Conservation (phyloP, 495 filamentous ascomycete species). For the Jackrogersella multiformis region DNA sequence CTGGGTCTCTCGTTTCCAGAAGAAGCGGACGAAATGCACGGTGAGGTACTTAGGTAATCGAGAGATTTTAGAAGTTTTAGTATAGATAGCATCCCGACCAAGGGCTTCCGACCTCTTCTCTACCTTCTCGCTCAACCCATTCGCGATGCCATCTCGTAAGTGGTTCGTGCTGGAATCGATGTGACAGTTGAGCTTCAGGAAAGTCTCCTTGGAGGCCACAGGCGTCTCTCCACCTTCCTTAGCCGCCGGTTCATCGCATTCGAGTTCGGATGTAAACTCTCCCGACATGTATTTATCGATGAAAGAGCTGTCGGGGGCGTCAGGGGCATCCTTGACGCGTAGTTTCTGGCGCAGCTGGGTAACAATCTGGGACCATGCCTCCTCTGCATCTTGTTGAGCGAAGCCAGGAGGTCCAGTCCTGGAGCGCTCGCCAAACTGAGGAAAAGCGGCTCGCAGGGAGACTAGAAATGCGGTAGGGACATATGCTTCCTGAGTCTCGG, state of each 20-base stretch:
- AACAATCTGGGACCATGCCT: constrained; percentile 97
- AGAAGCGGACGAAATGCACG: constrained; percentile 97
- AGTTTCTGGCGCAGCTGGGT: constrained; percentile 84
- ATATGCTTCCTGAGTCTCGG: constrained; percentile 87
- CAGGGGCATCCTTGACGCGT: constrained; percentile 64
- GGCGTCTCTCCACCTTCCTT: constrained; percentile 79
- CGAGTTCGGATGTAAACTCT: constrained; percentile 75
- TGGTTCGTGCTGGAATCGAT: constrained; percentile 88
- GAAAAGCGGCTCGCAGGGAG: constrained; percentile 80
- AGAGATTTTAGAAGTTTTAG: constrained; percentile 86
- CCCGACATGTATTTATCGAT: constrained; percentile 92
- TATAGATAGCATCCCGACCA: constrained; percentile 82
- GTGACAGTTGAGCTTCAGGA: constrained; percentile 95
- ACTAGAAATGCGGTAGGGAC: constrained; percentile 86
- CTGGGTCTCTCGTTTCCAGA: constrained; percentile 91
- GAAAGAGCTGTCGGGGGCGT: constrained; percentile 70
- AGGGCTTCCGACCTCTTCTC: constrained; percentile 86
- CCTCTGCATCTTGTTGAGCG: constrained; percentile 97
- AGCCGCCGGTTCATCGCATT: constrained; percentile 84
- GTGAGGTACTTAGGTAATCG: constrained; percentile 94
- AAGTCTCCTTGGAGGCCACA: constrained; percentile 70
- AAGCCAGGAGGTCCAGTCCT: constrained; percentile 83
- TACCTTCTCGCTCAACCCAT: constrained; percentile 84
- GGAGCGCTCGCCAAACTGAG: constrained; percentile 92
- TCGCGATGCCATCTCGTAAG: constrained; percentile 83